Evolutionary conservation across 2,329 filamentous ascomycete species (phyloP), one percentile per base, ranked within the genome.

Genomic region (Triangularia setosa): DNA sequence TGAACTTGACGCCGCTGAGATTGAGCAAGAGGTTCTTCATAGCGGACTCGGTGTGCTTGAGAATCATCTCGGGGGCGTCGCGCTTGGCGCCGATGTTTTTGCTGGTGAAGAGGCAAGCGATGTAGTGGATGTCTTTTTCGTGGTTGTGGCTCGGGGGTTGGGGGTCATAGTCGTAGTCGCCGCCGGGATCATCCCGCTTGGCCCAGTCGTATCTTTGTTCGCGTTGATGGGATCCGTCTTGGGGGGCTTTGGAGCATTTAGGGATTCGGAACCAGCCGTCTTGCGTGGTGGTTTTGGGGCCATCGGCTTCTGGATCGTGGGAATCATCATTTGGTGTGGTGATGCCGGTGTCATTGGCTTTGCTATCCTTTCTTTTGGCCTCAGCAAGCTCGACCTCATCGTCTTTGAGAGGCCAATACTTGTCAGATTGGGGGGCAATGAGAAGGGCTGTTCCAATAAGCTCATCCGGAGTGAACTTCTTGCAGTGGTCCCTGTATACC

Each of bases 41-140:
- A 5, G 67, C 65, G 3, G 60, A 58, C 25, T 23, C 64, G 4
- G 67, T 71, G 2, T 64, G 61, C 12, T 23, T 0, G 8, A 70
- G 40, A 1, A 71, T 69, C 18, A 25, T 21, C 16, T 48, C 55
- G 0, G 67, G 65, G 27, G 62, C 12, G 27, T 72, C 70, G 23
- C 62, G 30, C 7, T 24, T 27, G 33, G 8, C n/a, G 25, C 67
- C 67, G 21, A 28, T 54, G 14, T 48, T 14, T 25, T 57, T 62
- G 53, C 64, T 68, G 40, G 67, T 68, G 54, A 69, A 69, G 12
- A 70, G 35, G 52, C 67, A 70, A 2, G 64, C 67, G 52, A 71
- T 63, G 27, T 64, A 70, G 27, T 70, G 67, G 30, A 28, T 48
- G 30, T 4, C n/a, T 12, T 25, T 27, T 28, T 28, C 30, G 21